phyloP scores from a whole-genome alignment of 805 yeast species.

The Clavispora carvajalis region DNA sequence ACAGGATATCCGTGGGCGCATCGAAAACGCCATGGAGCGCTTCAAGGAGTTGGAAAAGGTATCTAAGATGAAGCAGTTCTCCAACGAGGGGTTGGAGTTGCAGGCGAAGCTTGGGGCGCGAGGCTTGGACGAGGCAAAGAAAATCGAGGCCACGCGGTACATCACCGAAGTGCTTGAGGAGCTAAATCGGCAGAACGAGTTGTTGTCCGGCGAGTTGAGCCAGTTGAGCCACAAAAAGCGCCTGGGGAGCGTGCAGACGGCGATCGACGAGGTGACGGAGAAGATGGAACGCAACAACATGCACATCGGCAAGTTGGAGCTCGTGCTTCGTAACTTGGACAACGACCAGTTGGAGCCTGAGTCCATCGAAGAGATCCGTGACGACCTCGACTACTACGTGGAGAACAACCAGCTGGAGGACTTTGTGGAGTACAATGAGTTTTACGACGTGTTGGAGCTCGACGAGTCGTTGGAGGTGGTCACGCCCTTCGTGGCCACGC shows the following conservation, averaged over 20 bases:
- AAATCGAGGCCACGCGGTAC: slow-evolving; percentile 66
- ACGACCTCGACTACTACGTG: slow-evolving; percentile 88
- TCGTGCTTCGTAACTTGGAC: slow-evolving; percentile 68
- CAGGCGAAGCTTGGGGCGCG: slow-evolving; percentile 43
- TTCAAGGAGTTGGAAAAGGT: slow-evolving; percentile 92
- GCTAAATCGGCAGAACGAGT: slow-evolving; percentile 74
- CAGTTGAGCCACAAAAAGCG: slow-evolving; percentile 41
- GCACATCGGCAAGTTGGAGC: slow-evolving; percentile 76
- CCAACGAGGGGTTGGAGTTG: slow-evolving; percentile 84
- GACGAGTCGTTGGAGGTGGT: slow-evolving; percentile 32
- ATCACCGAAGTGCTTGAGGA: slow-evolving; percentile 71
- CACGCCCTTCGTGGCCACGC: slow-evolving; percentile 4
- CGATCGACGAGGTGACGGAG: slow-evolving; percentile 59
- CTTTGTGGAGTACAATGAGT: slow-evolving; percentile 87
- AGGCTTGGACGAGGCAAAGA: slow-evolving; percentile 59
- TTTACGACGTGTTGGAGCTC: slow-evolving; percentile 81
- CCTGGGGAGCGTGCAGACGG: slow-evolving; percentile 50
- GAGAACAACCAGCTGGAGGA: slow-evolving; percentile 92
- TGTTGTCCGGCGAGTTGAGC: slow-evolving; percentile 62
- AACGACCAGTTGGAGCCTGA: slow-evolving; percentile 72
- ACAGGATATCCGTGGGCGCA: slow-evolving; percentile 58
- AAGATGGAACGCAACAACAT: slow-evolving; percentile 67
- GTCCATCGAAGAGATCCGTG: slow-evolving; percentile 68
- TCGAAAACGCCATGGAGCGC: slow-evolving; percentile 93
- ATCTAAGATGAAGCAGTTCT: slow-evolving; percentile 89